Evolutionary conservation across 345 rosid genomes (phyloP), one percentile per base, ranked within the genome.

Genomic region (Salix viminalis): DNA sequence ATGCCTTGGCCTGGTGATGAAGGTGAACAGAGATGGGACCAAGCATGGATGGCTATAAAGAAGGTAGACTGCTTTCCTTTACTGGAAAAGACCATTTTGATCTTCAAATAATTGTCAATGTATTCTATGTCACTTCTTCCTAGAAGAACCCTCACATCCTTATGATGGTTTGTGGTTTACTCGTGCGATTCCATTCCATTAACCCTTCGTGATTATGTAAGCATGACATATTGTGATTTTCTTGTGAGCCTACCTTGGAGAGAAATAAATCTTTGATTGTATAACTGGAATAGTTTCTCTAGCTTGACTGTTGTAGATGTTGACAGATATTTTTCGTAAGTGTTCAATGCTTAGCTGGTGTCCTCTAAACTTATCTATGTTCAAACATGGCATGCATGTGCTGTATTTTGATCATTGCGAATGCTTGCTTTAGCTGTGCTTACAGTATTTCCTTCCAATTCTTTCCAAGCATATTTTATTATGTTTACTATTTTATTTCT

Each of bases 1-100:
- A 96, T 96, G 97, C 97, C 98, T 70, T 96, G 99, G 99, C 99
- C 99, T 36, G 99, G 97, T 65, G 98, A 93, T 78, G 99, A 96
- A 85, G 97, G 99, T 71, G 90, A 91, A 72, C 79, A 81, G 71
- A 81, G 97, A 83, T 96, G 99, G 98, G 91, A 88, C 83, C 98
- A 92, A 86, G 99, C 98, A 77, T 96, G 99, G 99, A 83, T 82
- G 74, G 92, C 99, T 80, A 90, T 93, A 79, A 96, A 93, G 91
- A 96, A 92, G 97, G 98, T 95, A 74, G 50, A 73, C 65, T 72
- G 74, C 62, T 24, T 69, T 39, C 42, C 48, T 10, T n/a, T 28
- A 30, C 44, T 23, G 46, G 32, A 68, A 64, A 21, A 7, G 16
- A 34, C 23, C 52, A 28, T 68, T 56, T 48, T n/a, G n/a, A 14